Evolutionary conservation across 441 rosid species (phyloP), one percentile per base, ranked within the genome.

Genomic region (Aquilaria agallochum): DNA sequence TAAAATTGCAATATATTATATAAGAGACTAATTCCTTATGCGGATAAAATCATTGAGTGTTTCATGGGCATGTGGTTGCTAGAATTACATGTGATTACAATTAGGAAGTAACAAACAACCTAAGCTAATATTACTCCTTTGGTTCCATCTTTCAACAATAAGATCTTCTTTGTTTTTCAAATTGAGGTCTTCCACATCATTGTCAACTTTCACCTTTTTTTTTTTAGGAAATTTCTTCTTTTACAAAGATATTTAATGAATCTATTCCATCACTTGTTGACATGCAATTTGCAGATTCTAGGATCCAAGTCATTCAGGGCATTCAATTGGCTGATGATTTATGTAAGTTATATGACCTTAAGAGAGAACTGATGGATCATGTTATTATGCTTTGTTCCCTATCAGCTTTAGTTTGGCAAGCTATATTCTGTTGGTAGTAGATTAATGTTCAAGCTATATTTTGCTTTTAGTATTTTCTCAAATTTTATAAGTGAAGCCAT

Each of bases 91-190:
- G 32, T 68, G 89, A 69, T 74, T 80, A 72, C 88, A 85, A 69
- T 74, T 80, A 72, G 87, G 84, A 8, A 89, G 78, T 54, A 86
- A 73, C 50, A 91, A 72, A 65, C 85, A 63, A 31, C 99, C 97
- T 2, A 94, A 80, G 69, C 64, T 77, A 67, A 87, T 80, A 75
- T 90, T 83, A 58, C 73, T 79, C n/a, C 71, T 82, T 68, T 85
- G 95, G 69, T 56, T 91, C 94, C 84, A 86, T 64, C 78, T 73
- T 60, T 91, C 96, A 15, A 52, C 47, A 47, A 91, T 77, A 56
- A 77, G 68, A 59, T 82, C 88, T 71, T 86, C 86, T n/a, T 80
- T 71, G 8, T 74, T 83, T 56, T 63, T 69, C 34, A 63, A 76
- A 31, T 71, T 81, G 53, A 89, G 69, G 44, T 89, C 88, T 0